Evolutionary conservation across 202 grass and related monocot genomes (phyloP).

Genomic region (Carex sylvatica): DNA sequence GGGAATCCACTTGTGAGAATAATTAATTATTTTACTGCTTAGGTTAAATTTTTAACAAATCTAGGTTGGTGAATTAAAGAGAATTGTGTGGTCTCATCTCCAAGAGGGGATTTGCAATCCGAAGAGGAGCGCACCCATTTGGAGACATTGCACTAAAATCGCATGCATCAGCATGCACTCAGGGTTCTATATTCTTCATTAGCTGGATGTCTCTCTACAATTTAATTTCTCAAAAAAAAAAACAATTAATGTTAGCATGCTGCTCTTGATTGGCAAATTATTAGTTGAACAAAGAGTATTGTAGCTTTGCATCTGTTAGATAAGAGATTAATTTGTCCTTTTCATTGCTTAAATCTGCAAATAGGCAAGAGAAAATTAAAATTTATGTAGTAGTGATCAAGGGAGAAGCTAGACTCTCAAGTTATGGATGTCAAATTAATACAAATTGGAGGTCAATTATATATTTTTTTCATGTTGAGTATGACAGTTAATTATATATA

Average conservation of each 20-base stretch:
- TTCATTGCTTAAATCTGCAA: neutral
- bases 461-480: too few species aligned
- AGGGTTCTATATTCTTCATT: conserved; percentile 19
- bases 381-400: neutral
- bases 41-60: neutral
- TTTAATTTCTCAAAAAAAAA: neutral
- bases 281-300: neutral
- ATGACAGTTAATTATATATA: too few species aligned
- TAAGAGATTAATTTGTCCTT: neutral
- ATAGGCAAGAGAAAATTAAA: neutral
- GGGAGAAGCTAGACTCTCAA: too few species aligned
- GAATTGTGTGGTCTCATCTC: conserved; percentile 18
- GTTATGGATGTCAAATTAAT: too few species aligned
- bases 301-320: neutral
- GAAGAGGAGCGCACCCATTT: conserved; percentile 29
- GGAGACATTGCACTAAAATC: neutral
- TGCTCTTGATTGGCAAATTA: conserved; percentile 2
- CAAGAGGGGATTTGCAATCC: conserved; percentile 24
- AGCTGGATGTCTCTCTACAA: conserved; percentile 19
- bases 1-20: neutral
- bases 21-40: neutral
- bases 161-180: conserved; percentile 37
- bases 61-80: neutral
- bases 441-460: too few species aligned
- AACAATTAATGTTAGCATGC: neutral